Percentiles rank a stretch among this genome's conserved stretches.
phyloP scores from a whole-genome alignment of 257 asterid species.

The Scutellaria minor region DNA sequence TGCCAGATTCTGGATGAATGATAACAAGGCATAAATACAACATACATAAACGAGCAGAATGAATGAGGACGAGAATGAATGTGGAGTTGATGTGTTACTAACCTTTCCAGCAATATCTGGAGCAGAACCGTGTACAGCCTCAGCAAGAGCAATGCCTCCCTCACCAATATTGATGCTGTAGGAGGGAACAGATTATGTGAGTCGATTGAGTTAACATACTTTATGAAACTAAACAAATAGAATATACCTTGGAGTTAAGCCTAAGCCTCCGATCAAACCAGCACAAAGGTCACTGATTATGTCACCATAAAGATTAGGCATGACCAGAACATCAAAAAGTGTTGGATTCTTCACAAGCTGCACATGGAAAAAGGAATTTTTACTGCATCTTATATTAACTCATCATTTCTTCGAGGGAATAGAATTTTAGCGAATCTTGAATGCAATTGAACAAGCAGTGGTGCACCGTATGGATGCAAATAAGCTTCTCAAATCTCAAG shows the following conservation, averaged over 20 bases:
- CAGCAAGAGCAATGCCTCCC: conserved; percentile 99
- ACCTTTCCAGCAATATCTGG: conserved; percentile 99
- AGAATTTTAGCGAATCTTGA: conserved; percentile 1
- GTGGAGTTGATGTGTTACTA: conserved; percentile 29
- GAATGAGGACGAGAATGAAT: conserved; percentile 6
- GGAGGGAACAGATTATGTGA: conserved; percentile 14
- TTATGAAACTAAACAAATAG: conserved; percentile 4
- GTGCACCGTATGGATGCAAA: conserved; percentile 13
- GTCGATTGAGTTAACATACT: conserved; percentile 16
- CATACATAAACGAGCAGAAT: conserved; percentile 1
- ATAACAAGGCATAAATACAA: background rate
- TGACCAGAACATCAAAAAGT: conserved; percentile 83
- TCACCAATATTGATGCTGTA: conserved; percentile 90
- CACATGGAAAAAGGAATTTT: conserved; percentile 14
- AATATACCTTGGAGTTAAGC: conserved; percentile 88
- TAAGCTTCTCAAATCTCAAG: background rate
- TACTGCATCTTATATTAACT: conserved; percentile 6
- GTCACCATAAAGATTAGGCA: conserved; percentile 67
- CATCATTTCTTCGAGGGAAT: background rate
- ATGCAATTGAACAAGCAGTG: background rate
- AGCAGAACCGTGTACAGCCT: conserved; percentile 99
- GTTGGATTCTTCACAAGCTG: conserved; percentile 95
- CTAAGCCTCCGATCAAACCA: conserved; percentile 95
- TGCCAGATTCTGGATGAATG: conserved; percentile 72
- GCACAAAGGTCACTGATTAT: conserved; percentile 84